Evolutionary conservation across 306 rosid genomes (phyloP).

Genomic region (Trichosanthes truncata): DNA sequence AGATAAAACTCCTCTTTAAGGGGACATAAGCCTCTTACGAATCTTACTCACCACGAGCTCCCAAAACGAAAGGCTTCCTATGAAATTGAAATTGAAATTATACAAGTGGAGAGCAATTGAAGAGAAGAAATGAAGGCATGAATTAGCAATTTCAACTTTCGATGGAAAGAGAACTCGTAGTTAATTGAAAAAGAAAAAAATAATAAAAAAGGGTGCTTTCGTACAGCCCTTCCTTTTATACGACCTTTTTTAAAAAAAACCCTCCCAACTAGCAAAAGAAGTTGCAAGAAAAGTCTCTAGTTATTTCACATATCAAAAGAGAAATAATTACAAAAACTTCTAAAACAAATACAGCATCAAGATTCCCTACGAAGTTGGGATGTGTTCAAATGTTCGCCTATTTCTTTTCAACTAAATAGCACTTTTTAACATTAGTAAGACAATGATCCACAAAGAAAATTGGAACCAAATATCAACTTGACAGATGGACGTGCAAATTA

Average conservation of each 20-base stretch:
- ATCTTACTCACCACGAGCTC: too few relatives aligned
- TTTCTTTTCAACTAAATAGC: constrained; percentile 2
- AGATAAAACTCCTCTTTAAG: too few relatives aligned
- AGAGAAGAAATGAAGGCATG: not conserved
- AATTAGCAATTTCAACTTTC: not conserved
- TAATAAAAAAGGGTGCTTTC: not conserved
- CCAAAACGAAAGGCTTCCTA: not conserved
- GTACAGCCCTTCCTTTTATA: not conserved
- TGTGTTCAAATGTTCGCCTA: not conserved
- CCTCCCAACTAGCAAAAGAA: not conserved
- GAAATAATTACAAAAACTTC: not conserved
- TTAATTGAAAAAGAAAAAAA: too few relatives aligned
- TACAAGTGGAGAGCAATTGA: not conserved
- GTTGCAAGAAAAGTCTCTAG: not conserved
- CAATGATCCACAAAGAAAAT: not conserved
- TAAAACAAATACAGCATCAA: not conserved
- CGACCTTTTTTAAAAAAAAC: not conserved
- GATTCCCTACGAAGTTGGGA: not conserved
- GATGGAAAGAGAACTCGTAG: not conserved
- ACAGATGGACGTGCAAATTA: not conserved
- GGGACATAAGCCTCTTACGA: not conserved
- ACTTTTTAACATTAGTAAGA: not conserved
- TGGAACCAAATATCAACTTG: not conserved
- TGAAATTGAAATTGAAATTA: not conserved
- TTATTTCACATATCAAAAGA: not conserved